Base-by-base conservation (phyloP, 345 rosid species). In the Citrus maxima region DNA sequence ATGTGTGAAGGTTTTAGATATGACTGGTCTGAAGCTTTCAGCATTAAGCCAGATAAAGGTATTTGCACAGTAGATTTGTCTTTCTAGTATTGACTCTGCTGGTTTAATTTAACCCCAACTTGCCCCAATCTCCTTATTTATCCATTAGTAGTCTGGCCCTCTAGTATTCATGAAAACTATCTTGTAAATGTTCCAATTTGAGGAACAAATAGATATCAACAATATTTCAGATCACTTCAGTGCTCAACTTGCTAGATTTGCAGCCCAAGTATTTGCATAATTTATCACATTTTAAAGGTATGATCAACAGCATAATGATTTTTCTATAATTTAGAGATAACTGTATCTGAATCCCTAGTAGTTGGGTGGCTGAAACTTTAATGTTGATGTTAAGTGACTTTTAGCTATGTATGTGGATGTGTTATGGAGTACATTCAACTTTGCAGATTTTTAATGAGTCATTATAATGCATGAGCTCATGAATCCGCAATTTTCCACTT, bases 1-100 rank as follows among this genome's bases (percentile, higher is more conserved):
- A 35, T 91, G 99, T 63, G 80, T 92, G 71, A 96, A 96, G 85
- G 88, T 96, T 86, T 81, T 96, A 55, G 99, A 96, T 82, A 94
- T 96, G 98, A 88, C 98, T 60, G 99, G 99, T 71, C 81, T 94
- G 76, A 94, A 86, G 87, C 88, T 96, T 81, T 92, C 98, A 51
- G 97, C 98, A 6, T 84, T 93, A 35, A 89, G 87, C 88, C 96
- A 96, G 78, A 90, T 93, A 82, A 96, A 93, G 97, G 97, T 94
- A 82, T 55, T 40, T 32, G 72, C 30, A 14, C 46, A 59, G 63
- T 74, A 51, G 58, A 59, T 38, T 35, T 35, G 18, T 2, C 37
- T 37, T 7, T 60, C 4, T 32, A 30, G 34, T 30, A 2, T 30
- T 62, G 30, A 62, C 30, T 13, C 67, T 62, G 18, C 76, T 56